Evolutionary conservation across 2,329 filamentous ascomycete species (phyloP).

Genomic region (Fusarium siculi): DNA sequence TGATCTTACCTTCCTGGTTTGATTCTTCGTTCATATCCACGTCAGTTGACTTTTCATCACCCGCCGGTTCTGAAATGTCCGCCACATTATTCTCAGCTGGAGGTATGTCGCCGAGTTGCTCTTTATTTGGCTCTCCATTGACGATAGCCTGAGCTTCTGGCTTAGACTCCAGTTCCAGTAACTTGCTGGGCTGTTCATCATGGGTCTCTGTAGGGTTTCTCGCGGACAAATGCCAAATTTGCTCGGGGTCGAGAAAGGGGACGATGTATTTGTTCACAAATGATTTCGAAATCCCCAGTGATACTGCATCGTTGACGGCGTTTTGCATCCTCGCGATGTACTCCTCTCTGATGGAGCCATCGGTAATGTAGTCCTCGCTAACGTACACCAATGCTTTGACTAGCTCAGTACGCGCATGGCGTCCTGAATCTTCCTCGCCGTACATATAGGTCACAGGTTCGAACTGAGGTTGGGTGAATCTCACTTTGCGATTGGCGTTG

Average conservation of each 20-base stretch:
- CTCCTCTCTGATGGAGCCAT: conserved; percentile 1
- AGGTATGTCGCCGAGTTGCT: accelerated
- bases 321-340: background rate
- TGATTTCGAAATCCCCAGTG: background rate
- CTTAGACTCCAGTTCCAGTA: background rate
- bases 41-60: background rate
- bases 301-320: background rate
- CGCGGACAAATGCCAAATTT: background rate
- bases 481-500: background rate
- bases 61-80: no score
- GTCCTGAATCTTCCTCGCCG: background rate
- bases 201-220: accelerated
- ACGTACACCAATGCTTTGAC: conserved; percentile 4
- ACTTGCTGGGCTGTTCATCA: background rate
- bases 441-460: background rate
- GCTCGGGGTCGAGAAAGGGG: background rate
- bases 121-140: no score
- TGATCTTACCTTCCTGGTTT: background rate
- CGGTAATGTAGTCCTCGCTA: background rate
- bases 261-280: conserved; percentile 2
- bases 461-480: background rate
- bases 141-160: background rate
- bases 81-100: background rate
- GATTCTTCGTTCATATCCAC: background rate
- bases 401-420: background rate